phyloP scores from a whole-genome alignment of 2,329 filamentous ascomycete genomes.

The Aureobasidium zeae region DNA sequence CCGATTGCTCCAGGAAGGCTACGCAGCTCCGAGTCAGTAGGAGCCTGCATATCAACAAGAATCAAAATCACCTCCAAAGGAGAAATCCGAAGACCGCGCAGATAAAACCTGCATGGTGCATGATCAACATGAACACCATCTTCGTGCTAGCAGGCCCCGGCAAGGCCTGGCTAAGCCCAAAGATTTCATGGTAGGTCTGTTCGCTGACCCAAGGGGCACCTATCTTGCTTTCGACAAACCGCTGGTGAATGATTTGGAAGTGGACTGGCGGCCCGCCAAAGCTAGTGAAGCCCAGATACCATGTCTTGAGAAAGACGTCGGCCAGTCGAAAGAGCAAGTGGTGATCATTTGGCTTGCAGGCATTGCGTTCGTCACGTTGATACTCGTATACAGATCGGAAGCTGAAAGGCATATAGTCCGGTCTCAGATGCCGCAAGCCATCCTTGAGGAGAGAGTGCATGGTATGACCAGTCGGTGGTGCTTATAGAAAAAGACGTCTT shows the following conservation, averaged over 20 bases:
- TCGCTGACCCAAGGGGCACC: conserved; percentile 53
- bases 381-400: background rate
- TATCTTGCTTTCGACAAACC: conserved; percentile 50
- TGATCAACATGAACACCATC: conserved; percentile 59
- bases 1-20: conserved; percentile 60
- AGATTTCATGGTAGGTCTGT: conserved; percentile 62
- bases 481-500: background rate
- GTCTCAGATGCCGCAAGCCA: background rate
- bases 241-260: conserved; percentile 56
- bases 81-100: conserved; percentile 52
- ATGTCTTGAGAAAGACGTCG: conserved; percentile 24
- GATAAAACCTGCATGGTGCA: conserved; percentile 52
- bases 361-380: background rate
- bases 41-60: too few species aligned
- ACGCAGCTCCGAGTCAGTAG: too few species aligned
- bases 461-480: background rate
- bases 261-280: conserved; percentile 63
- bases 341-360: background rate
- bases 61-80: conserved; percentile 59
- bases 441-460: background rate
- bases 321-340: background rate
- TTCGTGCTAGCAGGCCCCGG: conserved; percentile 62
- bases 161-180: conserved; percentile 58
- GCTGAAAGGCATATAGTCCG: background rate
- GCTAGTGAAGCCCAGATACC: conserved; percentile 55